These are phyloP conservation scores for Populus hybrid DNA, from an alignment of 441 rosid genomes.

Conservation along the genomic window DNA sequence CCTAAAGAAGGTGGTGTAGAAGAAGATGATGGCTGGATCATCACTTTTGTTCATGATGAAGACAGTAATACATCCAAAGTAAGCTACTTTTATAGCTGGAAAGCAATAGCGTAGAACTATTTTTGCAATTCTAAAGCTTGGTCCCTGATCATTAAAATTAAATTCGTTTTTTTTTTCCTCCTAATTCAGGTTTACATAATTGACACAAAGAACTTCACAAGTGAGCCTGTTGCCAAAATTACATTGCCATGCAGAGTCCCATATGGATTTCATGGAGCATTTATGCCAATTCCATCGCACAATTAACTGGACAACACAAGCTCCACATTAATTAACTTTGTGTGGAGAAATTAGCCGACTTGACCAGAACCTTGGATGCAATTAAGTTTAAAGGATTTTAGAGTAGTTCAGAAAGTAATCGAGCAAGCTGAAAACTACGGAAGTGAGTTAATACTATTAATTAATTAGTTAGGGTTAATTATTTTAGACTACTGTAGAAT, in stretches of 20 bases:
- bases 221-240: slow-evolving; percentile 32
- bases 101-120: neutral
- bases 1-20: slow-evolving; percentile 25
- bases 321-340: too few species aligned
- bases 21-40: slow-evolving; percentile 56
- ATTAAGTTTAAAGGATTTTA: neutral
- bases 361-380: too few species aligned
- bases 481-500: too few species aligned
- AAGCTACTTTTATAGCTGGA: neutral
- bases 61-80: slow-evolving; percentile 35
- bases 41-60: slow-evolving; percentile 47
- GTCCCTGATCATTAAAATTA: neutral
- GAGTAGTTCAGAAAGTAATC: neutral
- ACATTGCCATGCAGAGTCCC: slow-evolving; percentile 44
- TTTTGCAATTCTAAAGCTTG: neutral
- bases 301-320: neutral
- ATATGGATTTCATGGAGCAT: slow-evolving; percentile 49
- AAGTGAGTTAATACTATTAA: neutral
- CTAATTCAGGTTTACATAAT: slow-evolving; percentile 31
- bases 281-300: slow-evolving; percentile 10
- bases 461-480: too few species aligned
- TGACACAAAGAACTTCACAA: slow-evolving; percentile 31
- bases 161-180: neutral
- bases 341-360: too few species aligned
- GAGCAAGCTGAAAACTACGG: neutral